Evolutionary conservation across 352 stramenopile species (phyloP).

Genomic region (Phytophthora nicotianae): DNA sequence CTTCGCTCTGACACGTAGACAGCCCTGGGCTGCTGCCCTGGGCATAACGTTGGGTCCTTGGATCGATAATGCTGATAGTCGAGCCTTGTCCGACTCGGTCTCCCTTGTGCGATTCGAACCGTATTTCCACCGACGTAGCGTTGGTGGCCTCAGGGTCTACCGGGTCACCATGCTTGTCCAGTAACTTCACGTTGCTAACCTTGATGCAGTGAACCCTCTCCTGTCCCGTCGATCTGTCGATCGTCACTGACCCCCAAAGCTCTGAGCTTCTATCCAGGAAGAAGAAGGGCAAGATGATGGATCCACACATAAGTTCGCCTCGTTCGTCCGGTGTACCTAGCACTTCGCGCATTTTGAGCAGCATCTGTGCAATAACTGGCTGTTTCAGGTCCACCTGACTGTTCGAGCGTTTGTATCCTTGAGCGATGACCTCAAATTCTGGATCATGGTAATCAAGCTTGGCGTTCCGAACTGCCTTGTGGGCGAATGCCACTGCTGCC

Average conservation of each 20-base stretch:
- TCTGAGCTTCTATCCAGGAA: constrained; percentile 34
- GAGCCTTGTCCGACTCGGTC: too few relatives aligned
- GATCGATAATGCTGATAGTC: constrained; percentile 23
- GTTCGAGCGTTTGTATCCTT: constrained; percentile 34
- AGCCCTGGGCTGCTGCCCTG: constrained; percentile 18
- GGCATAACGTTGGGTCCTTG: constrained; percentile 12
- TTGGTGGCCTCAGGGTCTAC: background rate
- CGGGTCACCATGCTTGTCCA: background rate
- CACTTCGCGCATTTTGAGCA: constrained; percentile 20
- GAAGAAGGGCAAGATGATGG: constrained; percentile 27
- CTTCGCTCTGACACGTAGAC: constrained; percentile 3
- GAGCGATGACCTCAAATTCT: constrained; percentile 37
- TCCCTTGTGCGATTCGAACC: constrained; percentile 18
- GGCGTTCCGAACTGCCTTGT: too few relatives aligned
- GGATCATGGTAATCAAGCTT: too few relatives aligned
- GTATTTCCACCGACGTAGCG: constrained; percentile 1
- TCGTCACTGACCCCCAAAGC: constrained; percentile 16
- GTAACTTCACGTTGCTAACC: constrained; percentile 11
- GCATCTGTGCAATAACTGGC: constrained; percentile 42
- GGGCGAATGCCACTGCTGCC: too few relatives aligned
- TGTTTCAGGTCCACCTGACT: constrained; percentile 37
- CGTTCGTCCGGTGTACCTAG: too few relatives aligned
- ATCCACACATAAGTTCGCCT: constrained; percentile 17
- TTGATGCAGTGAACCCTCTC: constrained; percentile 11
- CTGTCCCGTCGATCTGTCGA: constrained; percentile 2